A percentile compares a stretch with the other conserved stretches of the same genome.
Evolutionary conservation across 306 rosid species (phyloP).

Genomic region (Citrullus colocynthis): DNA sequence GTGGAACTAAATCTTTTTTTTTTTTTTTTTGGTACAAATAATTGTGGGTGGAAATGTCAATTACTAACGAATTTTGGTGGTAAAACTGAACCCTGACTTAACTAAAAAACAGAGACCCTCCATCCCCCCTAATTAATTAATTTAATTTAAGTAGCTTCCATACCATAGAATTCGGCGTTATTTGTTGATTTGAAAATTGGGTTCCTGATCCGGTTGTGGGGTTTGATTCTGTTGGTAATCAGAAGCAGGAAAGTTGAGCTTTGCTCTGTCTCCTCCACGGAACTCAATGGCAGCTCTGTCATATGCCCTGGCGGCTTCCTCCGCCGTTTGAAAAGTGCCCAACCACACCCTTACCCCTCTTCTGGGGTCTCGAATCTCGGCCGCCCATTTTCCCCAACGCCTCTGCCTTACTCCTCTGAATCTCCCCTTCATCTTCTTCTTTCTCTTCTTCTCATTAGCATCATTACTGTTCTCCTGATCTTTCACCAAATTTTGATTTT

Average conservation of each 20-base stretch:
- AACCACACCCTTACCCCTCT: conserved; percentile 35
- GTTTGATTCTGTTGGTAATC: background rate
- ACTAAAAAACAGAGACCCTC: too few species aligned
- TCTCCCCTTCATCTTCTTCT: conserved; percentile 5
- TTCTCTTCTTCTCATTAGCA: background rate
- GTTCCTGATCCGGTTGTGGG: background rate
- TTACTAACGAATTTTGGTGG: too few species aligned
- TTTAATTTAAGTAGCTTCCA: background rate
- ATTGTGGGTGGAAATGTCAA: too few species aligned
- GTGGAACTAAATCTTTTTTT: too few species aligned
- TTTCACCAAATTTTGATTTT: background rate
- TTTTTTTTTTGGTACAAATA: too few species aligned
- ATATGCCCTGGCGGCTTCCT: conserved; percentile 52
- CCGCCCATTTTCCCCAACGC: conserved; percentile 64
- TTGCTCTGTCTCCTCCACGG: conserved; percentile 28
- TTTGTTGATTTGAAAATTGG: background rate
- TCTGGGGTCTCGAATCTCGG: conserved; percentile 43
- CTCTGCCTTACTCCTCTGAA: conserved; percentile 55
- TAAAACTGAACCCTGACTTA: too few species aligned
- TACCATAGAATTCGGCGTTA: background rate
- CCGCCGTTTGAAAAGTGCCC: conserved; percentile 40
- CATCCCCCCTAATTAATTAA: background rate
- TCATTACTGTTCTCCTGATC: too few species aligned
- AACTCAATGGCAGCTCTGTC: conserved; percentile 42
- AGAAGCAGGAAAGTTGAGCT: conserved; percentile 27